A percentile compares a stretch with the other conserved stretches of the same genome.
Conservation (phyloP, 1,284 basidiomycete species). For the Sporisorium graminicola region DNA sequence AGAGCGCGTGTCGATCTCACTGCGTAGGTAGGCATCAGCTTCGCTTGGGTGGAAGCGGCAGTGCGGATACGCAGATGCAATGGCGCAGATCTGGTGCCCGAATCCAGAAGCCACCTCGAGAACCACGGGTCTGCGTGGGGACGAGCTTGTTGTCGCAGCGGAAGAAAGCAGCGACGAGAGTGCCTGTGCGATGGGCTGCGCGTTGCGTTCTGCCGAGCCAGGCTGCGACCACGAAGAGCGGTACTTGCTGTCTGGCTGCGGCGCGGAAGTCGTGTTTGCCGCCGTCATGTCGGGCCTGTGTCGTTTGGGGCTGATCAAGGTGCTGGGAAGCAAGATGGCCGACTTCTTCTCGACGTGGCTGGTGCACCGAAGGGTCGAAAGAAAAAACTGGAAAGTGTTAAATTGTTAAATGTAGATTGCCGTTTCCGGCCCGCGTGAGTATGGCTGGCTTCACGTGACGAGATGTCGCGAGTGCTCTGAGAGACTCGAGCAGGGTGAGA, state of each 20-base stretch:
- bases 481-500: no score
- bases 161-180: slow-evolving; percentile 19
- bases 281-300: not conserved
- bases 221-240: slow-evolving; percentile 36
- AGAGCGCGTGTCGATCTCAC: slow-evolving; percentile 25
- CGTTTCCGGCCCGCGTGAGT: not conserved
- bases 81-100: slow-evolving; percentile 34
- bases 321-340: not conserved
- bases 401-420: not conserved
- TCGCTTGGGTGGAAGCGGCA: slow-evolving; percentile 42
- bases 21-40: slow-evolving; percentile 36
- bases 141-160: not conserved
- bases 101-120: slow-evolving; percentile 53
- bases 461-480: no score
- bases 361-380: slow-evolving; percentile 7
- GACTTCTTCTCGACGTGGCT: slow-evolving; percentile 1
- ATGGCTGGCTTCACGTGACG: no score
- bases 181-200: slow-evolving; percentile 41
- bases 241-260: slow-evolving; percentile 28
- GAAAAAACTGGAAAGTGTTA: slow-evolving; percentile 6
- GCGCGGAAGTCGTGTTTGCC: not conserved
- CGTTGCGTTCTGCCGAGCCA: slow-evolving; percentile 52
- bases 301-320: not conserved
- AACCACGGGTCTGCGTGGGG: slow-evolving; percentile 17
- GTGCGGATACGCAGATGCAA: slow-evolving; percentile 18